phyloP scores from a whole-genome alignment of 1,284 basidiomycete genomes.

The Melampsora larici-populina region DNA sequence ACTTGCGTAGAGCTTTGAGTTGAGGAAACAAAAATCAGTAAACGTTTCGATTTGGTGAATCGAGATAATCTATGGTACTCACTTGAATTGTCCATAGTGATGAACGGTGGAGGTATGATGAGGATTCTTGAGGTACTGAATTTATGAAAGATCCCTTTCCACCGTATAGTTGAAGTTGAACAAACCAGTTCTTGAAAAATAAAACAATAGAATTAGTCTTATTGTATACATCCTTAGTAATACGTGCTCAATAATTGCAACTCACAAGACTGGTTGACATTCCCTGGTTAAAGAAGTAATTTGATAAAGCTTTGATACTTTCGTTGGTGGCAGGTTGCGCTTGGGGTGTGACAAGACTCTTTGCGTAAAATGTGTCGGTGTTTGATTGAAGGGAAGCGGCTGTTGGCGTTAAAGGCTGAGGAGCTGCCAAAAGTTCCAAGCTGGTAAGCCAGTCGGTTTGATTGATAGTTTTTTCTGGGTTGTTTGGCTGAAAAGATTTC shows the following conservation, averaged over 20 bases:
- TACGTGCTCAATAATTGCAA: too few relatives aligned
- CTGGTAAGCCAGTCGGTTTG: conserved; percentile 17
- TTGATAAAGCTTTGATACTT: conserved; percentile 45
- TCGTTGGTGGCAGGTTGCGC: conserved; percentile 43
- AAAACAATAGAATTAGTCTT: too few relatives aligned
- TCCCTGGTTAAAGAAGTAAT: conserved; percentile 46
- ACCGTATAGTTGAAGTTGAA: conserved; percentile 30
- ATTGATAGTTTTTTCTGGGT: not conserved
- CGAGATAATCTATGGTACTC: too few relatives aligned
- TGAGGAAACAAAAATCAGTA: too few relatives aligned
- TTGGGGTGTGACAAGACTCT: conserved; percentile 47
- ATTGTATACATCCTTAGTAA: too few relatives aligned
- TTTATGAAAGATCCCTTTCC: conserved; percentile 20
- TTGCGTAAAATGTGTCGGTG: conserved; percentile 47
- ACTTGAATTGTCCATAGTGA: too few relatives aligned
- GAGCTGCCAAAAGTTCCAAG: not conserved
- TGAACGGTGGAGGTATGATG: too few relatives aligned
- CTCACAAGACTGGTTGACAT: conserved; percentile 37
- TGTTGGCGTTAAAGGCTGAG: conserved; percentile 12
- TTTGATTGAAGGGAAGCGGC: not conserved
- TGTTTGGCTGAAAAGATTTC: too few relatives aligned
- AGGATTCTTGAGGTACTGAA: not conserved
- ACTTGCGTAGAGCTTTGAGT: too few relatives aligned
- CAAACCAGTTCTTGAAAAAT: conserved; percentile 25
- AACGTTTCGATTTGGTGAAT: too few relatives aligned